phyloP scores from a whole-genome alignment of 2,329 filamentous ascomycete genomes.

The Colletotrichum cereale region DNA sequence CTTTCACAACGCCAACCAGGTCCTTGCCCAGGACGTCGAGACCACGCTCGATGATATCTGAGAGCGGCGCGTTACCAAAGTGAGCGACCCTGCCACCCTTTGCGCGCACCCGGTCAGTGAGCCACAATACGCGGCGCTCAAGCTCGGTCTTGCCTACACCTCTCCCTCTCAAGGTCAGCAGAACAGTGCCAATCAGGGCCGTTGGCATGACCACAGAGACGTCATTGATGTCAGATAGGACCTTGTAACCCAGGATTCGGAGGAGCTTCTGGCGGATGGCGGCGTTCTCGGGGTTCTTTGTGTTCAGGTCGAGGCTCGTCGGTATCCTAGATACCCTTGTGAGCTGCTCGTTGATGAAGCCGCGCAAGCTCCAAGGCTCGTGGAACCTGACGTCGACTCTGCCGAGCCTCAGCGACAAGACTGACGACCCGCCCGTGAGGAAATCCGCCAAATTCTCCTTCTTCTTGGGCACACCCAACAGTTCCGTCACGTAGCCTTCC shows the following conservation, averaged over 20 bases:
- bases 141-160: conserved; percentile 91
- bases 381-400: conserved; percentile 96
- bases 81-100: conserved; percentile 95
- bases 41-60: conserved; percentile 87
- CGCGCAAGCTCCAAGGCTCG: conserved; percentile 90
- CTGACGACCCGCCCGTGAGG: conserved; percentile 84
- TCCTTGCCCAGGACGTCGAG: conserved; percentile 92
- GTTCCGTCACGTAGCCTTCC: conserved; percentile 94
- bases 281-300: conserved; percentile 61
- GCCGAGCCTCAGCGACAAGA: conserved; percentile 89
- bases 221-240: conserved; percentile 93
- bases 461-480: conserved; percentile 93
- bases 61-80: conserved; percentile 84
- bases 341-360: conserved; percentile 84
- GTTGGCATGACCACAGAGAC: conserved; percentile 99
- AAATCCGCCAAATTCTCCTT: conserved; percentile 95
- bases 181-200: conserved; percentile 91
- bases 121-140: conserved; percentile 89
- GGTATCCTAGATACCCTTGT: conserved; percentile 66
- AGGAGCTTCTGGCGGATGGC: conserved; percentile 78
- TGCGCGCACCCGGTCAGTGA: conserved; percentile 81
- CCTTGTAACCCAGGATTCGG: conserved; percentile 89
- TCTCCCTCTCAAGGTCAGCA: conserved; percentile 90
- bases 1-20: conserved; percentile 83
- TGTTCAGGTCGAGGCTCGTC: conserved; percentile 59